A percentile compares a stretch with the other conserved stretches of the same genome.
Evolutionary conservation across 768 basidiomycete genomes (phyloP).

Genomic region (Kwoniella heveanensis): DNA sequence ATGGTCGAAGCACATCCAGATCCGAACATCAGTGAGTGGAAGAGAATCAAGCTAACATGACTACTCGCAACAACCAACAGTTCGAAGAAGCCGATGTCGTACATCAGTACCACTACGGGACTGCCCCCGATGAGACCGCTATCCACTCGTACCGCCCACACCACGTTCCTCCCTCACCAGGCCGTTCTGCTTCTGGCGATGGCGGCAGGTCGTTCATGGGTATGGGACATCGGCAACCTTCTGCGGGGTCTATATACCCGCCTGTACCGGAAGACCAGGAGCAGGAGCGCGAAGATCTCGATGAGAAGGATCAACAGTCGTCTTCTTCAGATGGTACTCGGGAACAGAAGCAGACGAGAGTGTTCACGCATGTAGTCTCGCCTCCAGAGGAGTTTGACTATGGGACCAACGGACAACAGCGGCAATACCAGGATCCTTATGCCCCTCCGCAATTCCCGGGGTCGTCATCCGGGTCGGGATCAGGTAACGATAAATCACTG

Average conservation of each 20-base stretch:
- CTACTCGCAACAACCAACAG: slow-evolving; percentile 14
- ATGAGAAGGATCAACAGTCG: background rate
- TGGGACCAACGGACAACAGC: background rate
- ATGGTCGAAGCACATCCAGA: background rate
- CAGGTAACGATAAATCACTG: background rate
- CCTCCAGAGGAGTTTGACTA: background rate
- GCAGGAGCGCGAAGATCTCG: slow-evolving; percentile 11
- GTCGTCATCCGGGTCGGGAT: background rate
- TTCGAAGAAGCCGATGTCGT: slow-evolving; percentile 55
- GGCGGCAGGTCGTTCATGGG: background rate
- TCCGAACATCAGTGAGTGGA: background rate
- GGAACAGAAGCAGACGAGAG: background rate
- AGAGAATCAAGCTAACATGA: background rate
- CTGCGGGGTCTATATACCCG: slow-evolving; percentile 17
- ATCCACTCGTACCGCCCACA: slow-evolving; percentile 31
- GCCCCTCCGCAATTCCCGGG: background rate
- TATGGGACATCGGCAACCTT: slow-evolving; percentile 10
- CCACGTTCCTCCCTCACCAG: slow-evolving; percentile 15
- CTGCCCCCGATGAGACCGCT: slow-evolving; percentile 31
- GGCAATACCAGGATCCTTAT: slow-evolving; percentile 8
- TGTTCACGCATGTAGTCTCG: background rate
- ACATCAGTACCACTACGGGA: slow-evolving; percentile 51
- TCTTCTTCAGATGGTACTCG: background rate
- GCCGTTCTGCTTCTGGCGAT: slow-evolving; percentile 4
- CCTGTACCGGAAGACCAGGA: slow-evolving; percentile 19